Percentiles rank a stretch among this genome's conserved stretches.
phyloP scores from a whole-genome alignment of 306 rosid genomes.

The Fragaria ananassa region DNA sequence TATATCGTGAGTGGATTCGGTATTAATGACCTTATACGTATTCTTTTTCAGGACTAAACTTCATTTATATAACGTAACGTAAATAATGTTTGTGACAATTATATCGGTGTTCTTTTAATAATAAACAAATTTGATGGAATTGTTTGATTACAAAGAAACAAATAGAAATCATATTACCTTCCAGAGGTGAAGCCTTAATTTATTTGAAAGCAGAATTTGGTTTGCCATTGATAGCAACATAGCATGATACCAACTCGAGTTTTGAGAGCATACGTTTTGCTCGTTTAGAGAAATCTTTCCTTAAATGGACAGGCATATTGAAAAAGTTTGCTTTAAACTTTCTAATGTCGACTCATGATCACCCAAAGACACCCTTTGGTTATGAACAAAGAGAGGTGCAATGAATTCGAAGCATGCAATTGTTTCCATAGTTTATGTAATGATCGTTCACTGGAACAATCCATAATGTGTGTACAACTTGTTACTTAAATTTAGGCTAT shows the following conservation, averaged over 20 bases:
- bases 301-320: slow-evolving; percentile 15
- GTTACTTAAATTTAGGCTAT: too few relatives aligned
- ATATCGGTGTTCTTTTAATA: too few relatives aligned
- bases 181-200: neutral
- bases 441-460: neutral
- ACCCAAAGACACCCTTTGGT: slow-evolving; percentile 8
- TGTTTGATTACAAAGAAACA: neutral
- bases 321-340: slow-evolving; percentile 17
- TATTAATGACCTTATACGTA: too few relatives aligned
- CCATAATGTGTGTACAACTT: too few relatives aligned
- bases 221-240: neutral
- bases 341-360: slow-evolving; percentile 8
- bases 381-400: neutral
- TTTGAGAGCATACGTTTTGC: slow-evolving; percentile 3
- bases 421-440: neutral
- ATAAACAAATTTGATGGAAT: too few relatives aligned
- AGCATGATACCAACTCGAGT: neutral
- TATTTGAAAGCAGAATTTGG: neutral
- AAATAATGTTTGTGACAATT: too few relatives aligned
- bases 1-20: too few relatives aligned
- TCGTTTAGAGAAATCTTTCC: slow-evolving; percentile 15
- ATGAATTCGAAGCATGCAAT: neutral
- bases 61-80: too few relatives aligned
- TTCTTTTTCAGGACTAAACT: too few relatives aligned
- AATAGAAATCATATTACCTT: neutral